Evolutionary conservation across 2,329 filamentous ascomycete species (phyloP), one percentile per base, ranked within the genome.

Genomic region (Paracorniculantispora psalliotae): DNA sequence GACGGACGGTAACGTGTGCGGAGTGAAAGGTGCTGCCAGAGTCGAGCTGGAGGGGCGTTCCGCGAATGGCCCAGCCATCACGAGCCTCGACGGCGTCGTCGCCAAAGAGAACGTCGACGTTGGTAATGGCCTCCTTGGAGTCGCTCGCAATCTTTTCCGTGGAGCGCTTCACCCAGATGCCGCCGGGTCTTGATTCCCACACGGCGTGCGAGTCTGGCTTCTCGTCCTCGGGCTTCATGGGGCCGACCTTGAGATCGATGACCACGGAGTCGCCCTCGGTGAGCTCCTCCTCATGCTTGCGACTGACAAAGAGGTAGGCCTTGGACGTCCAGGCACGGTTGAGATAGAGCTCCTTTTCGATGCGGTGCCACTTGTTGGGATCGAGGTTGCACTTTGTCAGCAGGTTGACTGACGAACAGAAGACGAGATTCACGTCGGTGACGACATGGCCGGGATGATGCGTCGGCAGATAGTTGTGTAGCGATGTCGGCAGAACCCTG

Each of bases 51-150:
- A 97, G 73, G 10, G 89, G 84, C 8, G 84, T 89, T 60, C 90
- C 88, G 53, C 85, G 86, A 46, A 97, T 81, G 60, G 86, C 79
- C 94, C 96, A 99, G 30, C 90, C 90, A 2, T 87, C 83, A 59
- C 94, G 85, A 5, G 91, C 92, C 70, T 99, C 94, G 33, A 92
- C 90, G 10, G 92, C 93, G 70, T 97, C 92, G 21, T 92, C 86
- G 21, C 92, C 92, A 68, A 96, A 97, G 7, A 97, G 79, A 5
- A 96, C 85, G 69, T 97, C 92, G 6, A 96, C 79, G 4, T 87
- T 88, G 0, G 91, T 96, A 52, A 97, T 81, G 17, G 87, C 88
- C 41, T 83, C 81, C 60, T 86, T 84, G 4, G 87, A 89, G 69
- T 96, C 91, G 69, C 86, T 89, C 48, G 88, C 86, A 67, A 90